Base-by-base conservation (phyloP, 768 basidiomycete species). In the Trametes punicea region DNA sequence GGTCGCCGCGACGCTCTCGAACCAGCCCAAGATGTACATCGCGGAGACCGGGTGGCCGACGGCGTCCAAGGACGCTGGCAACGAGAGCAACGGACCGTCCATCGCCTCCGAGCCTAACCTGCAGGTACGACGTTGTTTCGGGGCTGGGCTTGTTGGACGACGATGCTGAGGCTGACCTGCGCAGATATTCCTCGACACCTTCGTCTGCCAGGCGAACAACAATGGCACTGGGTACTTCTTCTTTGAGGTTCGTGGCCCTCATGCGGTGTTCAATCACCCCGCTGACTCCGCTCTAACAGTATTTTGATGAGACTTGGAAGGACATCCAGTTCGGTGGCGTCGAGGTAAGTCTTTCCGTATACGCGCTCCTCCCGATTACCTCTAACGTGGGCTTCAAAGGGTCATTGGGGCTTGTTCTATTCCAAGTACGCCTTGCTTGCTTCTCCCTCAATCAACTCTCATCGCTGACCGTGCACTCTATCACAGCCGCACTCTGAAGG, bases 1-100 rank as follows among this genome's bases (percentile, higher is more conserved):
- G 6, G 66, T 73, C n/a, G 88, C 92, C 0, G 60, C 71, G 8
- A 49, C 60, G 0, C 74, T 88, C 20, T n/a, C 81, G 4, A 96
- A 94, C 69, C 77, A 81, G 4, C 93, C 94, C 0, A 67, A 76
- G 41, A 85, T 92, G 80, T 95, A 83, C 72, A 97, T 98, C 57
- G 97, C 96, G 0, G 97, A 99, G 76, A 97, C 94, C 13, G 90
- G 90, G 49, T 89, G 87, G 87, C 87, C 91, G 29, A 81, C 89
- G 46, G 56, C 59, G 61, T 87, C 88, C 4, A 83, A 82, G 4
- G 81, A 85, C 57, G 72, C 63, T 3, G 75, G 74, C 16, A 81
- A 82, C 59, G 80, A 71, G 27, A 84, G 73, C 53, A 84, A 92
- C 64, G 93, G 92, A 0, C 79, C 85, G 11, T 86, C 85, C 6